Evolutionary conservation across 2,329 filamentous ascomycete genomes (phyloP), one percentile per base, ranked within the genome.

Genomic region (Neofusicoccum sp.): DNA sequence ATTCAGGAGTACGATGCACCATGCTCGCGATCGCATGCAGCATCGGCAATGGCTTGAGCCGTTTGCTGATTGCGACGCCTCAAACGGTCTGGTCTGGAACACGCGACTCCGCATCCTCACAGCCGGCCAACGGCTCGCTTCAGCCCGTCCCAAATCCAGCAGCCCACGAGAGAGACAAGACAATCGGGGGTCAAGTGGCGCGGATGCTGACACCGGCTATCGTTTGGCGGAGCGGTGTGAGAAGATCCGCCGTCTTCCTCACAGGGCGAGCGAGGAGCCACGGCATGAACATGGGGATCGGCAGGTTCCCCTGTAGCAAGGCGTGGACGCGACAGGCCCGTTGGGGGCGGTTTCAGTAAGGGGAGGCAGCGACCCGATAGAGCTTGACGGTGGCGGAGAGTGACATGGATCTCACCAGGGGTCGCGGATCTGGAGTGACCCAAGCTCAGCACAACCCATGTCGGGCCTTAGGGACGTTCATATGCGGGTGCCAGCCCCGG

Each of bases 61-160:
- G 36, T 43, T 38, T 33, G 36, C 24, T 41, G 51, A 38, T 12
- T 33, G 36, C 14, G 43, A 56, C 38, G 43, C 51, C 24, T 38
- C 28, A 56, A 30, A 56, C 26, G 14, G 34, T 5, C 38, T 20
- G 51, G 36, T 56, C 51, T 56, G 51, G 51, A 56, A 43, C 51
- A 43, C 16, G 51, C 51, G 16, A 26, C 51, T 56, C 36, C 40
- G 38, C 51, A 8, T 9, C 14, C 36, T 41, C 51, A 24, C 36
- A 33, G 33, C 43, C 12, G 14, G 51, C 43, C 16, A 56, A 41
- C 51, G 51, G 51, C n/a, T 43, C 51, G 51, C 51, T 41, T 56
- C 51, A 33, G 51, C 36, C 51, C 51, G 51, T 40, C 51, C 43
- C 51, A 7, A 56, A 56, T 56, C 36, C 38, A 56, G 51, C 36